Conservation (phyloP, 192 early-diverging fungal genomes). For the Spizellomyces sp. region DNA sequence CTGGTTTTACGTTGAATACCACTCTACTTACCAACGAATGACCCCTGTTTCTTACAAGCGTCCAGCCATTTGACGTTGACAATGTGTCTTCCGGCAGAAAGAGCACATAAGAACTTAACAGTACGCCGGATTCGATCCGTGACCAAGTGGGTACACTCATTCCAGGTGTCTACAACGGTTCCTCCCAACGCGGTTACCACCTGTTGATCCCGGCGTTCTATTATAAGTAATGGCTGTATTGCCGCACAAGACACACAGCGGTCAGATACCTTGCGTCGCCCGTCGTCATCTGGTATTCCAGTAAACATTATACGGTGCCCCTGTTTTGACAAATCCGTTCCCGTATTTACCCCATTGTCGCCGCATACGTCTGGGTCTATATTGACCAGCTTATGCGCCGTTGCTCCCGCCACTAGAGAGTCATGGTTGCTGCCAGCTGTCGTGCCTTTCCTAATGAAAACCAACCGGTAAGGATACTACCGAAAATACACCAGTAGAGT, state of each 20-base stretch:
- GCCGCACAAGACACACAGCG: too few species aligned
- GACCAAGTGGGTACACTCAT: conserved; percentile 51
- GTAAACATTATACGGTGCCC: conserved; percentile 39
- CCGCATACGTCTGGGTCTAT: too few species aligned
- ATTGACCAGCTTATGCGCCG: too few species aligned
- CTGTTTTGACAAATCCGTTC: too few species aligned
- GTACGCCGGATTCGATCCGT: conserved; percentile 50
- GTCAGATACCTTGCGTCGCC: conserved; percentile 19
- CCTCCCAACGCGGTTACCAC: conserved; percentile 36
- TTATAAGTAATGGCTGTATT: background rate
- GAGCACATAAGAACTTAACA: conserved; percentile 51
- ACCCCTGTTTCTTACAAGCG: conserved; percentile 38
- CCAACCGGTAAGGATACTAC: too few species aligned
- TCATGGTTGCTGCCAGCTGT: too few species aligned
- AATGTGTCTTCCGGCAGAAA: conserved; percentile 50
- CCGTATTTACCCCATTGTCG: too few species aligned
- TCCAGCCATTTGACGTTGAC: conserved; percentile 53
- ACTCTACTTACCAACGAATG: conserved; percentile 38
- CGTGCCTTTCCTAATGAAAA: too few species aligned
- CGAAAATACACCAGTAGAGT: too few species aligned
- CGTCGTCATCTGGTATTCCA: conserved; percentile 29
- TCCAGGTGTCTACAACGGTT: conserved; percentile 32
- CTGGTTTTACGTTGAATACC: background rate
- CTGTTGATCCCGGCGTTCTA: background rate
- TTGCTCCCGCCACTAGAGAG: too few species aligned